A percentile compares a stretch with the other conserved stretches of the same genome.
Evolutionary conservation across 306 rosid genomes (phyloP).

Genomic region (Cyamopsis tetragonoloba): DNA sequence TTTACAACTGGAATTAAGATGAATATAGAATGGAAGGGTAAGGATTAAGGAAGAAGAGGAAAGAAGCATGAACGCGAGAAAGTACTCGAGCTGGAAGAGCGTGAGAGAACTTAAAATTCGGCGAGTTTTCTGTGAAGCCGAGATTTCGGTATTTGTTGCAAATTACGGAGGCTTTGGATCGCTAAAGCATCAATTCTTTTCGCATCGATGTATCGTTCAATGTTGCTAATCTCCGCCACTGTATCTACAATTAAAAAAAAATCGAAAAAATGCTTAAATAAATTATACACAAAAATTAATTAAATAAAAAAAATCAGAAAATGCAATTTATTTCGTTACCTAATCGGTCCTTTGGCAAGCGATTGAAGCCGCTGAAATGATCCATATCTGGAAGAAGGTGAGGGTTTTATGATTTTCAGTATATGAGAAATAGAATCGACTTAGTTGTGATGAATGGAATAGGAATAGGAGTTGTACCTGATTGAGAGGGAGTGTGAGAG

Average conservation of each 20-base stretch:
- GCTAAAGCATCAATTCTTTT: conserved; percentile 52
- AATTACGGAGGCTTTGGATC: conserved; percentile 52
- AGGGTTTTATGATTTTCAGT: background rate
- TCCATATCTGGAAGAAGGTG: conserved; percentile 51
- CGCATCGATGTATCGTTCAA: conserved; percentile 30
- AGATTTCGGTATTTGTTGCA: conserved; percentile 55
- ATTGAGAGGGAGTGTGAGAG: conserved; percentile 88
- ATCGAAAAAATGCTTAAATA: background rate
- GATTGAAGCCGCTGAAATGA: conserved; percentile 54
- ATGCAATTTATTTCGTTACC: conserved; percentile 12
- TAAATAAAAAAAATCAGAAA: background rate
- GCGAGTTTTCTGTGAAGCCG: conserved; percentile 70
- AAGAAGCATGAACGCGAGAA: background rate
- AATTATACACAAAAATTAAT: too few relatives aligned
- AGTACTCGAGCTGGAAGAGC: background rate
- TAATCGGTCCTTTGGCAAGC: conserved; percentile 18
- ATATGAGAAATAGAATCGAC: background rate
- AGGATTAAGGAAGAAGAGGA: background rate
- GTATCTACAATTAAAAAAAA: conserved; percentile 13
- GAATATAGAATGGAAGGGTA: conserved; percentile 23
- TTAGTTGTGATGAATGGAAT: background rate
- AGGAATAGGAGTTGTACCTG: conserved; percentile 40
- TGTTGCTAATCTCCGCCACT: conserved; percentile 34
- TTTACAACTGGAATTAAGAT: conserved; percentile 31
- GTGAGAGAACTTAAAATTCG: conserved; percentile 51